A percentile compares a stretch with the other conserved stretches of the same genome.
Conservation (phyloP, 2,329 filamentous ascomycete species). For the Emergomyces pasteurianus region DNA sequence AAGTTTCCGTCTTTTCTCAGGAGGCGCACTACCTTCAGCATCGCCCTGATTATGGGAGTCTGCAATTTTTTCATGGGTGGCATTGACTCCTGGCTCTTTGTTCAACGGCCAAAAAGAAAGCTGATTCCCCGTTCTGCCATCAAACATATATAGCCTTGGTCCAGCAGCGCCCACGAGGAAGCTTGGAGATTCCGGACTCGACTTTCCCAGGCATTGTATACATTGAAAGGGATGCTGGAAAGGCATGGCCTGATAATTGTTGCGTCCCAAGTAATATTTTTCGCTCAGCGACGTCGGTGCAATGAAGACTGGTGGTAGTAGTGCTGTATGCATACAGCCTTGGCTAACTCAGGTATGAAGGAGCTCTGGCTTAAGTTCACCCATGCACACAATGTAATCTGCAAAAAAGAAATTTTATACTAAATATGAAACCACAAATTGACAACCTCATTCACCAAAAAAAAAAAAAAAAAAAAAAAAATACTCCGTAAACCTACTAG, state of each 20-base stretch:
- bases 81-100: background rate
- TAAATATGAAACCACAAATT: background rate
- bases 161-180: slow-evolving; percentile 64
- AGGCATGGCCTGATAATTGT: slow-evolving; percentile 18
- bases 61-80: background rate
- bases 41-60: background rate
- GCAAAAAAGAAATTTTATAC: background rate
- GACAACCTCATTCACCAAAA: too few relatives aligned
- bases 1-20: slow-evolving; percentile 35
- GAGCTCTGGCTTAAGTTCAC: background rate
- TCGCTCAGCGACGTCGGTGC: too few relatives aligned
- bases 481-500: too few relatives aligned
- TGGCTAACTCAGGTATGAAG: background rate
- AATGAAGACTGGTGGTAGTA: background rate
- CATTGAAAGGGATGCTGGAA: slow-evolving; percentile 51
- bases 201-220: slow-evolving; percentile 33
- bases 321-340: background rate
- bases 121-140: slow-evolving; percentile 44
- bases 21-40: slow-evolving; percentile 22
- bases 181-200: slow-evolving; percentile 17
- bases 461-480: too few relatives aligned
- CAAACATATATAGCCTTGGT: slow-evolving; percentile 57
- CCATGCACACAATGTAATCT: background rate
- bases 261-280: background rate
- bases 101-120: slow-evolving; percentile 48